These are phyloP conservation scores for Blastobotrys raffinosifermentans DNA, from an alignment of 1,139 yeast genomes.

Conservation along the genomic window DNA sequence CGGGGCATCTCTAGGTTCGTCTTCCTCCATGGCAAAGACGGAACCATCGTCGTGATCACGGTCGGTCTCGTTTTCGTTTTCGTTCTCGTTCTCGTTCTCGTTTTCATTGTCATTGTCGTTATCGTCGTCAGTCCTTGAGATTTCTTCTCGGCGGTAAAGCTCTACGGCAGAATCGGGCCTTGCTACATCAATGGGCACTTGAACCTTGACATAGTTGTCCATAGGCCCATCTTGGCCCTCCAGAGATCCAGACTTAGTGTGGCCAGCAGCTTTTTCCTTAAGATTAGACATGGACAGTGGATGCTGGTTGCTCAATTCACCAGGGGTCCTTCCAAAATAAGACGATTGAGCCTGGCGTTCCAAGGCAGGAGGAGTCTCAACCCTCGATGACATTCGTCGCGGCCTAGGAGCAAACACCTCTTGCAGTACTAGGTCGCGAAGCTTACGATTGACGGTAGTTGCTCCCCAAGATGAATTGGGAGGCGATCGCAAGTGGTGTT, in stretches of 20 bases:
- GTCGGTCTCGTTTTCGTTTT: neutral
- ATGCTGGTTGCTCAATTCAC: neutral
- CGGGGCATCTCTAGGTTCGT: conserved; percentile 8
- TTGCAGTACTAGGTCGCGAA: conserved; percentile 59
- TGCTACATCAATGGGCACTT: neutral
- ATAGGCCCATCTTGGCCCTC: too few species aligned
- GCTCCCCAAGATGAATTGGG: conserved; percentile 43
- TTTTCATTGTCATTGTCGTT: neutral
- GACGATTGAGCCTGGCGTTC: neutral
- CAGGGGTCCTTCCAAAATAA: too few species aligned
- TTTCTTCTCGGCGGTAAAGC: conserved; percentile 1
- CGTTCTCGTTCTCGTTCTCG: neutral
- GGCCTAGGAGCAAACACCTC: conserved; percentile 60
- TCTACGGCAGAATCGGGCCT: conserved; percentile 3
- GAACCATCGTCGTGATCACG: conserved; percentile 10
- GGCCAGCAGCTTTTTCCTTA: neutral
- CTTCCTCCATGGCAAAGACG: conserved; percentile 26
- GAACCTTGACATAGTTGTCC: neutral
- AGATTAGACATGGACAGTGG: neutral
- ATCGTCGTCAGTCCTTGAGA: too few species aligned
- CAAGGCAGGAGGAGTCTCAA: conserved; percentile 12
- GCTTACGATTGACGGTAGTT: conserved; percentile 56
- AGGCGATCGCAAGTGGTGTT: conserved; percentile 6
- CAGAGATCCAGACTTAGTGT: too few species aligned
- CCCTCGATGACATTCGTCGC: conserved; percentile 8